Percentiles rank a stretch among this genome's conserved stretches.
Evolutionary conservation across 1,284 basidiomycete species (phyloP).

Genomic region (Athelia psychrophila): DNA sequence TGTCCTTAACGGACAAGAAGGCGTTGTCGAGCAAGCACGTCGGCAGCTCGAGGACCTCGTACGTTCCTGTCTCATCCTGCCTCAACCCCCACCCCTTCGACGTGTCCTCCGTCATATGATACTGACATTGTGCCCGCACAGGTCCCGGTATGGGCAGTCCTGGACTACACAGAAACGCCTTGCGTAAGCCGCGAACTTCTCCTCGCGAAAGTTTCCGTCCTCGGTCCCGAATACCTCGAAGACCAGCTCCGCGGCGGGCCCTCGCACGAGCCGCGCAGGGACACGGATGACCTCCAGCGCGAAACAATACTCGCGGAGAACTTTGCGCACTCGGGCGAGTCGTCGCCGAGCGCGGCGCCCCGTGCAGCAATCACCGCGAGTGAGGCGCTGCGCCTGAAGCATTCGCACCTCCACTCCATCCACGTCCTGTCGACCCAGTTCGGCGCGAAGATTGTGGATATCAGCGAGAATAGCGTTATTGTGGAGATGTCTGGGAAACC

Average conservation of each 20-base stretch:
- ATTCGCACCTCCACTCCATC: slow-evolving; percentile 87
- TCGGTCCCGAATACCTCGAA: slow-evolving; percentile 97
- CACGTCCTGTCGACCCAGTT: slow-evolving; percentile 87
- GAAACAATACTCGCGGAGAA: slow-evolving; percentile 71
- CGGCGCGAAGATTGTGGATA: slow-evolving; percentile 90
- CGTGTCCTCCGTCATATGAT: slow-evolving; percentile 4
- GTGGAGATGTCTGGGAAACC: slow-evolving; percentile 96
- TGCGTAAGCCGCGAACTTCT: slow-evolving; percentile 88
- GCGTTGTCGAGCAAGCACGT: slow-evolving; percentile 95
- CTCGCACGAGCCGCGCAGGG: slow-evolving; percentile 68
- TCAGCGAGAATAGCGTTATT: slow-evolving; percentile 92
- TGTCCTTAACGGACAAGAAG: slow-evolving; percentile 94
- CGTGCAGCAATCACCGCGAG: slow-evolving; percentile 48
- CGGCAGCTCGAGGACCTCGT: slow-evolving; percentile 94
- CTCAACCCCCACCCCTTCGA: neutral
- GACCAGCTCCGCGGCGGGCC: slow-evolving; percentile 82
- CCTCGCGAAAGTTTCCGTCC: slow-evolving; percentile 91
- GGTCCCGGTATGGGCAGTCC: slow-evolving; percentile 97
- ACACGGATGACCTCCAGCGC: slow-evolving; percentile 55
- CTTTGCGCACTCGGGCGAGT: slow-evolving; percentile 48
- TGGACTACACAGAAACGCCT: slow-evolving; percentile 92
- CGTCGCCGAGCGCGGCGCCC: slow-evolving; percentile 15
- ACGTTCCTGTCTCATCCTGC: slow-evolving; percentile 27
- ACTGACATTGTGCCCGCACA: slow-evolving; percentile 26
- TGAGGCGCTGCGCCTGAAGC: slow-evolving; percentile 87